phyloP scores from a whole-genome alignment of 495 filamentous ascomycete genomes.

The Penicillium malachiteum region DNA sequence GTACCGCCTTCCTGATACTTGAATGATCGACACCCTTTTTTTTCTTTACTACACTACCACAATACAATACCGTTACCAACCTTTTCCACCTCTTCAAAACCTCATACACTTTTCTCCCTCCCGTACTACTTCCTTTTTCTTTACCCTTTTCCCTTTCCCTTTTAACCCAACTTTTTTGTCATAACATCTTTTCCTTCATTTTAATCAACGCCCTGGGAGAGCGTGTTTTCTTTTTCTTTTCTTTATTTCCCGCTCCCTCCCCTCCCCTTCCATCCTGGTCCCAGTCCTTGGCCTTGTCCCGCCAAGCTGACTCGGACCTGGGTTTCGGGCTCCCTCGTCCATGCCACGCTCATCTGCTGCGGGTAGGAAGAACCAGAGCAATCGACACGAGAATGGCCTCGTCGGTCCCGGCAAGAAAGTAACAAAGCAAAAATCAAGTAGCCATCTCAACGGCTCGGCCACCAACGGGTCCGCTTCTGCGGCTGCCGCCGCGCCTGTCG shows the following conservation, averaged over 20 bases:
- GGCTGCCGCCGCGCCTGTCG: conserved; percentile 44
- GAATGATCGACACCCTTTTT: conserved; percentile 23
- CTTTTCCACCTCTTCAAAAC: conserved; percentile 18
- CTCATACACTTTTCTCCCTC: conserved; percentile 23
- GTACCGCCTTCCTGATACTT: conserved; percentile 21
- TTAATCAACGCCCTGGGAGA: conserved; percentile 14
- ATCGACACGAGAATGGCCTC: conserved; percentile 83
- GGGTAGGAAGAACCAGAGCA: conserved; percentile 61
- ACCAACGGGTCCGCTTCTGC: conserved; percentile 47
- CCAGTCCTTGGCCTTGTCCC: conserved; percentile 51
- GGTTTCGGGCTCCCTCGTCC: conserved; percentile 48
- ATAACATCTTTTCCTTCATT: conserved; percentile 15
- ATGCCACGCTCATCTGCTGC: conserved; percentile 78
- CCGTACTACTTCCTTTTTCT: conserved; percentile 10
- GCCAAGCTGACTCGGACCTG: conserved; percentile 56
- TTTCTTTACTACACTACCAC: conserved; percentile 18
- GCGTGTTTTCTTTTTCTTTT: conserved; percentile 9
- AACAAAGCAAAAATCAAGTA: conserved; percentile 63
- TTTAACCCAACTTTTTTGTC: background rate
- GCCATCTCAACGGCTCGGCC: conserved; percentile 55
- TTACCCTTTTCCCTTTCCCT: conserved; percentile 10
- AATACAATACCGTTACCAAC: conserved; percentile 10
- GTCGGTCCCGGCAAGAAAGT: conserved; percentile 83
- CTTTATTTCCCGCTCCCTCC: conserved; percentile 14
- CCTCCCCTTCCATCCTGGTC: conserved; percentile 41